Percentiles rank a stretch among this genome's conserved stretches.
Evolutionary conservation across 768 basidiomycete genomes (phyloP).

Genomic region (Tylopilus rubrobrunneus): DNA sequence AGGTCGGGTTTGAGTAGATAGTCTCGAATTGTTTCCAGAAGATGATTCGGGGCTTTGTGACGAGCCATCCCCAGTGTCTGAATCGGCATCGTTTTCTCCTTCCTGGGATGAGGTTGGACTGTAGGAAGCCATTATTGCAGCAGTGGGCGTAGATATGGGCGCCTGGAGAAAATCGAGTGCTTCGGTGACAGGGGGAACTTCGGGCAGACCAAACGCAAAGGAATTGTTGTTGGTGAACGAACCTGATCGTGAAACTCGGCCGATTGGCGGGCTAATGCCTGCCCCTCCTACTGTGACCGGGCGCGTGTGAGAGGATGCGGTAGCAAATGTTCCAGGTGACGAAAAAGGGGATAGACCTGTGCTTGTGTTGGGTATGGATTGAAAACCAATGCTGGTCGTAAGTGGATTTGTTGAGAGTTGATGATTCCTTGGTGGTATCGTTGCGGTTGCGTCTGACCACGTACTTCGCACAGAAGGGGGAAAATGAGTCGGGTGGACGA

Average conservation of each 20-base stretch:
- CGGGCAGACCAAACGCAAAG: conserved; percentile 36
- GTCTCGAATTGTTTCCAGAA: conserved; percentile 21
- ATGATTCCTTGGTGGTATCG: conserved; percentile 29
- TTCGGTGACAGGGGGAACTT: conserved; percentile 22
- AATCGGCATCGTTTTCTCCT: conserved; percentile 48
- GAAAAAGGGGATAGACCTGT: conserved; percentile 28
- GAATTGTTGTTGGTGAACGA: conserved; percentile 47
- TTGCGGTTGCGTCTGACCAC: conserved; percentile 28
- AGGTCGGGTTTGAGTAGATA: conserved; percentile 24
- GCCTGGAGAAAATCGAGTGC: conserved; percentile 31
- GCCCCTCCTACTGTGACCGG: conserved; percentile 18
- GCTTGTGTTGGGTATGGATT: conserved; percentile 32
- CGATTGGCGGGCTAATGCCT: conserved; percentile 37
- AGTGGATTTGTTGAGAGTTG: conserved; percentile 31
- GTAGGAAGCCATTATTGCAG: conserved; percentile 12
- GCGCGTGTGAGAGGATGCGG: conserved; percentile 24
- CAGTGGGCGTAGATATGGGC: conserved; percentile 5
- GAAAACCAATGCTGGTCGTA: conserved; percentile 24
- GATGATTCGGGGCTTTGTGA: conserved; percentile 31
- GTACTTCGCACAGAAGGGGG: conserved; percentile 25
- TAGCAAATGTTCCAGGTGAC: conserved; percentile 29
- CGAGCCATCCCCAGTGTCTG: conserved; percentile 36
- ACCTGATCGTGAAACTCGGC: conserved; percentile 55
- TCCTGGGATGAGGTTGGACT: conserved; percentile 42
- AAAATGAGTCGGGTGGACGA: conserved; percentile 24